Evolutionary conservation across 2,329 filamentous ascomycete genomes (phyloP), one percentile per base, ranked within the genome.

Genomic region (Chalaropsis thielavioides): DNA sequence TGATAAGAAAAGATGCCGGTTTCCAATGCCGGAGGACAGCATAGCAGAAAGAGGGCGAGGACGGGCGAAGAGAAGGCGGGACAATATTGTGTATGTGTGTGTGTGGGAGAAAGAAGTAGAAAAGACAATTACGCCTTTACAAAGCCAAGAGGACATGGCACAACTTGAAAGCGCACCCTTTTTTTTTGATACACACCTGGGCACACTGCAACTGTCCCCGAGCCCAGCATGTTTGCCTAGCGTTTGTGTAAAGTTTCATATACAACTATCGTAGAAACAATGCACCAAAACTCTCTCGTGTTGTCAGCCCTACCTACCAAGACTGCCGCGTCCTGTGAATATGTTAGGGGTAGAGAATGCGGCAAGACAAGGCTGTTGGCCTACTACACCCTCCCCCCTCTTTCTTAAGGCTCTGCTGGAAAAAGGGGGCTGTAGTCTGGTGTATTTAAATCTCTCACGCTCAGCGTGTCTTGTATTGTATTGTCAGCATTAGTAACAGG

Each of bases 381-480:
- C 22, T 46, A 17, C n/a, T 49, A 10, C 44, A 15, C 15, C 19
- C 49, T 8, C 10, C n/a, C 19, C 24, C 13, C 3, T 17, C 15
- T n/a, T 15, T 17, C 3, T 31, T 56, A 24, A 56, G 51, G 27
- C 51, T 56, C 51, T 56, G 51, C 24, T 56, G 24, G 46, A 56
- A 56, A 35, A 31, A 2, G 51, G 51, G 51, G 51, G 51, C 22
- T 56, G 27, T 5, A 56, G 51, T 15, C 19, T 31, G 15, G 17
- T 35, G 51, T 31, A n/a, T 56, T 56, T 56, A 56, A 56, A 56
- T 56, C 51, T 56, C 51, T 56, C 51, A 56, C 24, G 27, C 22
- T 17, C 10, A 27, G 10, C 1, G 2, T 56, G 51, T 56, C 51
- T 56, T 35, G 51, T 8, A 31, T 17, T 56, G 22, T 35, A 11